Evolutionary conservation across 805 yeast species (phyloP).

Genomic region (Cyberlindnera americana): DNA sequence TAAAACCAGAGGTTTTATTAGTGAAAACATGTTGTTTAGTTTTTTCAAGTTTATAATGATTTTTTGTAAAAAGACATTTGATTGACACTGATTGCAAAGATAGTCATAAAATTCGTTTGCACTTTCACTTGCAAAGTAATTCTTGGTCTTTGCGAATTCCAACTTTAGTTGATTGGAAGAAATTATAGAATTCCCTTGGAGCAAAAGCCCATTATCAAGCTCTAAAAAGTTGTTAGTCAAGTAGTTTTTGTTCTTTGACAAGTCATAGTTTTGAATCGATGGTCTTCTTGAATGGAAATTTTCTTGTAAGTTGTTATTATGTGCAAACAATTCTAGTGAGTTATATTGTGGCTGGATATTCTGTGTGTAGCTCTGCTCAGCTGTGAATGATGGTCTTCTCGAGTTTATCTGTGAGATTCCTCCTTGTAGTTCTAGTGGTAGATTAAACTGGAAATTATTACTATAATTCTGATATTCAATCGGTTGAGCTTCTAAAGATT

Average conservation of each 20-base stretch:
- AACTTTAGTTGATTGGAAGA: constrained; percentile 55
- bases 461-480: background rate
- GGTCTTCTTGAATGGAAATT: constrained; percentile 27
- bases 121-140: constrained; percentile 51
- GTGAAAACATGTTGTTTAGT: constrained; percentile 25
- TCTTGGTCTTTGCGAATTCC: constrained; percentile 44
- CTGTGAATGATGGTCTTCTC: constrained; percentile 72
- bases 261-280: constrained; percentile 20
- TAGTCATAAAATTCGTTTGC: constrained; percentile 38
- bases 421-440: constrained; percentile 62
- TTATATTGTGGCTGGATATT: constrained; percentile 8
- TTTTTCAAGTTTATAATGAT: constrained; percentile 26
- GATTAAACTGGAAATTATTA: constrained; percentile 14
- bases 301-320: constrained; percentile 11
- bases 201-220: constrained; percentile 60
- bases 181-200: constrained; percentile 52
- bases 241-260: too few relatives aligned
- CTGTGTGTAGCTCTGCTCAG: constrained; percentile 41
- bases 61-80: constrained; percentile 30
- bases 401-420: constrained; percentile 59
- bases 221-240: constrained; percentile 30
- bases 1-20: constrained; percentile 34
- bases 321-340: constrained; percentile 5
- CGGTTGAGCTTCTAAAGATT: constrained; percentile 1
- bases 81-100: constrained; percentile 31